Evolutionary conservation across 495 filamentous ascomycete genomes (phyloP).

Genomic region (Aspergillus asperescens): DNA sequence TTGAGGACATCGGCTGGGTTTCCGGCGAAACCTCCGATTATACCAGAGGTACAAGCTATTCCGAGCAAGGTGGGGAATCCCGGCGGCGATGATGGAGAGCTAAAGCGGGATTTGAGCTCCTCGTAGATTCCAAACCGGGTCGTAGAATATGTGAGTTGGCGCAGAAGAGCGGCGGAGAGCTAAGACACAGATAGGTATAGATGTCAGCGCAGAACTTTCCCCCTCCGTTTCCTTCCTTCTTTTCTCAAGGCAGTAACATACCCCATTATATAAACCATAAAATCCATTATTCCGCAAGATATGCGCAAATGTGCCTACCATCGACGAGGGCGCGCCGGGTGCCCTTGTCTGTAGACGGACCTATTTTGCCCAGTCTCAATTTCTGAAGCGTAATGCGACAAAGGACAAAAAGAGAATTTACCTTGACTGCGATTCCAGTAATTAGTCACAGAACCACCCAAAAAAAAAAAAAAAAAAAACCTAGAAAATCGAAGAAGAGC

Average conservation of each 20-base stretch:
- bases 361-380: conserved; percentile 39
- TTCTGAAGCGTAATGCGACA: conserved; percentile 3
- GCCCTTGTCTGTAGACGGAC: conserved; percentile 84
- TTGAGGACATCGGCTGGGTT: conserved; percentile 96
- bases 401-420: not conserved
- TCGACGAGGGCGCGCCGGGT: conserved; percentile 59
- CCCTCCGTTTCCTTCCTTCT: not conserved
- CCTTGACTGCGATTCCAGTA: conserved; percentile 4
- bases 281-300: conserved; percentile 63
- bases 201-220: conserved; percentile 4
- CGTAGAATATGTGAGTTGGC: conserved; percentile 88
- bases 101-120: conserved; percentile 70
- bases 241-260: conserved; percentile 32
- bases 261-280: conserved; percentile 75
- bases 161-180: conserved; percentile 86
- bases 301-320: conserved; percentile 77
- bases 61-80: conserved; percentile 68
- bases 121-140: conserved; percentile 94
- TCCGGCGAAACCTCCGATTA: conserved; percentile 83
- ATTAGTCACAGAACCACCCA: not conserved
- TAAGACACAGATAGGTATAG: conserved; percentile 26
- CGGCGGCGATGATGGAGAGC: conserved; percentile 43
- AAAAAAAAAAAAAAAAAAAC: not conserved
- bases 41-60: conserved; percentile 76
- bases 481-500: not conserved